phyloP scores from a whole-genome alignment of 1,139 yeast species.

The Candida smagusa region DNA sequence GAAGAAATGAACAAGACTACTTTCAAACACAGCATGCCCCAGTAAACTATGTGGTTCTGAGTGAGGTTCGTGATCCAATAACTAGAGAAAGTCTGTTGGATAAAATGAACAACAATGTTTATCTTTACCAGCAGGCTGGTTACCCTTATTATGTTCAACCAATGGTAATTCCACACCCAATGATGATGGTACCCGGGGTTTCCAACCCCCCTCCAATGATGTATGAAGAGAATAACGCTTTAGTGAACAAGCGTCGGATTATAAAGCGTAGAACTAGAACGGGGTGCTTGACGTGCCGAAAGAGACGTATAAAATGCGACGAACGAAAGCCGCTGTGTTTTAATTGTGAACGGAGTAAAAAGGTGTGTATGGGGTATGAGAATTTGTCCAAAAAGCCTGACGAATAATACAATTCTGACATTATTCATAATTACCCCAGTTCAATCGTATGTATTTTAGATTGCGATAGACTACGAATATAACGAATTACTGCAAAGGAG shows the following conservation, averaged over 20 bases:
- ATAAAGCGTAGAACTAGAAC: slow-evolving; percentile 31
- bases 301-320: slow-evolving; percentile 27
- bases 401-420: not conserved
- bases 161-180: slow-evolving; percentile 3
- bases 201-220: slow-evolving; percentile 5
- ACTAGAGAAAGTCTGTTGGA: slow-evolving; percentile 1
- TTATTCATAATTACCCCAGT: no score
- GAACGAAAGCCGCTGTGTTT: slow-evolving; percentile 63
- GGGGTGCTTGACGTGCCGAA: slow-evolving; percentile 29
- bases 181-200: slow-evolving; percentile 7
- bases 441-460: no score
- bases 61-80: slow-evolving; percentile 1
- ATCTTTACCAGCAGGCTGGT: slow-evolving; percentile 1
- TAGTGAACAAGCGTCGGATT: slow-evolving; percentile 39
- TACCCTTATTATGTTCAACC: not conserved
- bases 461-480: no score
- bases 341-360: slow-evolving; percentile 69
- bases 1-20: not conserved
- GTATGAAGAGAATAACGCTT: slow-evolving; percentile 32
- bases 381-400: slow-evolving; percentile 13
- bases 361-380: slow-evolving; percentile 69
- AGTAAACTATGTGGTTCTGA: slow-evolving; percentile 3
- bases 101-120: not conserved
- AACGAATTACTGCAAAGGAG: no score
- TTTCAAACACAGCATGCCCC: slow-evolving; percentile 1